A percentile compares a stretch with the other conserved stretches of the same genome.
These are phyloP conservation scores for Oidiodendron maius DNA, from an alignment of 495 filamentous ascomycete genomes.

Conservation along the genomic window DNA sequence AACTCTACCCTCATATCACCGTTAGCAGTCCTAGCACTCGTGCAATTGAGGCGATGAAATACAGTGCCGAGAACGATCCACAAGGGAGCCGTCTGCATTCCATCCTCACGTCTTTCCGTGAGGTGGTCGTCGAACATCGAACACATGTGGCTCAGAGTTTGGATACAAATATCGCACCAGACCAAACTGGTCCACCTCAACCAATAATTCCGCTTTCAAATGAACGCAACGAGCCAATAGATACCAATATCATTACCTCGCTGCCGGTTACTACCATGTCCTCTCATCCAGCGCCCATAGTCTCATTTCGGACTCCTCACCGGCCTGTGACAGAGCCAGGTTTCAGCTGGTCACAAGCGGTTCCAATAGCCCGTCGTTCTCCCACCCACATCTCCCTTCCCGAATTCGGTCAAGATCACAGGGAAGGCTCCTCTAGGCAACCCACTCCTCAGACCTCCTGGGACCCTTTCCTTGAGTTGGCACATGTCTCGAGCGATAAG, in stretches of 20 bases:
- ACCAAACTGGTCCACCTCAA: not conserved
- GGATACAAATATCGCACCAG: not conserved
- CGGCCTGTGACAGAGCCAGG: not conserved
- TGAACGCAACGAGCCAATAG: not conserved
- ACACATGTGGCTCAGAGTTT: constrained; percentile 7
- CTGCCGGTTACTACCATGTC: not conserved
- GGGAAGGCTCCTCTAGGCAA: not conserved
- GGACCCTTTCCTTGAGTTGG: constrained; percentile 38
- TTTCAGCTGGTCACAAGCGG: not conserved
- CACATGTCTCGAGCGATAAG: constrained; percentile 39
- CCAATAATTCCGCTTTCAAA: not conserved
- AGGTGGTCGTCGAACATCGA: constrained; percentile 33
- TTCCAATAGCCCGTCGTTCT: constrained; percentile 28
- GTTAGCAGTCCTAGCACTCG: constrained; percentile 51
- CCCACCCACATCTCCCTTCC: constrained; percentile 21
- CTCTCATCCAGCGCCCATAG: not conserved
- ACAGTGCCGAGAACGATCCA: constrained; percentile 57
- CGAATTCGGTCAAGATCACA: not conserved
- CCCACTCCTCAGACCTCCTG: constrained; percentile 26
- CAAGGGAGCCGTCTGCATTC: constrained; percentile 59
- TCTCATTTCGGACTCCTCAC: not conserved
- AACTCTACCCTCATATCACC: constrained; percentile 50
- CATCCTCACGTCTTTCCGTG: constrained; percentile 56
- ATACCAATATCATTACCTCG: not conserved
- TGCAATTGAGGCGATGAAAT: constrained; percentile 52